Evolutionary conservation across 2,329 filamentous ascomycete species (phyloP).

Genomic region (Graphiopsis chlorocephala): DNA sequence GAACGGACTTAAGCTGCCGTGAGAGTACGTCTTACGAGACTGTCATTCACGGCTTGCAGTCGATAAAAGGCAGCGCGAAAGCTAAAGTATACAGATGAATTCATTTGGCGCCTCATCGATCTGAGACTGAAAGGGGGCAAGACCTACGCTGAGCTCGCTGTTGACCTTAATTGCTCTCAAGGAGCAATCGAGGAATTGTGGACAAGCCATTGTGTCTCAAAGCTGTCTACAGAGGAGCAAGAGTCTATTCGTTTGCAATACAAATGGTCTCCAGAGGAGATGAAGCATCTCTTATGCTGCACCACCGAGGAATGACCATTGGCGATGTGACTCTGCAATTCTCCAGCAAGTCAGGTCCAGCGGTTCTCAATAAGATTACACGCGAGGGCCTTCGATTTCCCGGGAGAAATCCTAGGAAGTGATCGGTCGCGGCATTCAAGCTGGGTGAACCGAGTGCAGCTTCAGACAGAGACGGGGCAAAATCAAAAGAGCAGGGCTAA

Average conservation of each 20-base stretch:
- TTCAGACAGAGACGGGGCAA: background rate
- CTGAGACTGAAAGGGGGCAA: background rate
- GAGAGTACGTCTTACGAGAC: background rate
- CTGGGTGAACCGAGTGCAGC: background rate
- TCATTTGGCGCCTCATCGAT: background rate
- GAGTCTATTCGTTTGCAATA: background rate
- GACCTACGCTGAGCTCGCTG: background rate
- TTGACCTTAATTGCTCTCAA: background rate
- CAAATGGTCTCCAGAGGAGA: background rate
- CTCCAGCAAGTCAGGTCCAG: background rate
- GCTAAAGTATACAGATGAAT: background rate
- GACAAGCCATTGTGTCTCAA: background rate
- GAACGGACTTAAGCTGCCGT: background rate
- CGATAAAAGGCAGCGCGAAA: background rate
- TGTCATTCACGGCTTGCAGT: background rate
- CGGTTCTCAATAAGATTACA: background rate
- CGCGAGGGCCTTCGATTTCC: background rate
- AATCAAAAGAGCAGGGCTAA: background rate
- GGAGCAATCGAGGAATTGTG: rapidly evolving
- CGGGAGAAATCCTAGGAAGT: background rate
- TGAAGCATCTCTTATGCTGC: background rate
- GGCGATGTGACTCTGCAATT: background rate
- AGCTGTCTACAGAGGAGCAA: background rate
- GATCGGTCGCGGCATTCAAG: background rate
- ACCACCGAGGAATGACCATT: background rate